Percentiles rank a stretch among this genome's conserved stretches.
These are phyloP conservation scores for Austroboletus novae-zelandiae DNA, from an alignment of 1,284 basidiomycete genomes.

Conservation along the genomic window DNA sequence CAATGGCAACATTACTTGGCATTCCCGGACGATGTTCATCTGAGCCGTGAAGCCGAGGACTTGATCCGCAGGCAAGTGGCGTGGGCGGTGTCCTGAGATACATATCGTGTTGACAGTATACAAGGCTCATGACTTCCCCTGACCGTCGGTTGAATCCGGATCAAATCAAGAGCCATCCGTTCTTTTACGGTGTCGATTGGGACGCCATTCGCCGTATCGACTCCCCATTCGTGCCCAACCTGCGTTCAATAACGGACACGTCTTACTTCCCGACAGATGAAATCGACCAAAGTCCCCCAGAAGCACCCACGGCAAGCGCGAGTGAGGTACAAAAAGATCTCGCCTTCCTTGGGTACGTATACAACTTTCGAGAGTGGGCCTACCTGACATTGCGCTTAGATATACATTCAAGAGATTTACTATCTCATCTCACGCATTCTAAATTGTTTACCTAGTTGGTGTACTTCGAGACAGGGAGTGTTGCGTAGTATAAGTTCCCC, in stretches of 20 bases:
- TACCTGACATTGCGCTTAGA: constrained; percentile 36
- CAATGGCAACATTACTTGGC: constrained; percentile 87
- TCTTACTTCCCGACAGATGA: constrained; percentile 98
- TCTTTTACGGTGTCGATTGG: constrained; percentile 99
- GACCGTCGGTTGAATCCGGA: constrained; percentile 82
- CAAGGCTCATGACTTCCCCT: constrained; percentile 79
- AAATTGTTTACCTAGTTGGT: constrained; percentile 8
- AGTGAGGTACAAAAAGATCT: constrained; percentile 77
- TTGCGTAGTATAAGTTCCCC: neutral
- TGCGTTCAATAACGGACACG: constrained; percentile 91
- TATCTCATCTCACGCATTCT: constrained; percentile 41
- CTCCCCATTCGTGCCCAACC: constrained; percentile 91
- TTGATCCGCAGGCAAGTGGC: constrained; percentile 72
- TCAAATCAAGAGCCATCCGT: constrained; percentile 91
- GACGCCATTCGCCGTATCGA: constrained; percentile 84
- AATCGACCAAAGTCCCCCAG: constrained; percentile 82
- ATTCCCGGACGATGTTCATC: constrained; percentile 96
- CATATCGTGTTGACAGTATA: constrained; percentile 5
- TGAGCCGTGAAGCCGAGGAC: constrained; percentile 92
- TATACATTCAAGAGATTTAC: constrained; percentile 80
- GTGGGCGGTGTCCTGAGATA: neutral
- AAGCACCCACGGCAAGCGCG: constrained; percentile 53
- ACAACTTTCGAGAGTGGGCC: neutral
- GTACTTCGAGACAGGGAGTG: neutral
- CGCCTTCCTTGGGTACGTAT: constrained; percentile 84